Conservation (phyloP, 176 grass and related monocot species). For the Leersia perrieri region DNA sequence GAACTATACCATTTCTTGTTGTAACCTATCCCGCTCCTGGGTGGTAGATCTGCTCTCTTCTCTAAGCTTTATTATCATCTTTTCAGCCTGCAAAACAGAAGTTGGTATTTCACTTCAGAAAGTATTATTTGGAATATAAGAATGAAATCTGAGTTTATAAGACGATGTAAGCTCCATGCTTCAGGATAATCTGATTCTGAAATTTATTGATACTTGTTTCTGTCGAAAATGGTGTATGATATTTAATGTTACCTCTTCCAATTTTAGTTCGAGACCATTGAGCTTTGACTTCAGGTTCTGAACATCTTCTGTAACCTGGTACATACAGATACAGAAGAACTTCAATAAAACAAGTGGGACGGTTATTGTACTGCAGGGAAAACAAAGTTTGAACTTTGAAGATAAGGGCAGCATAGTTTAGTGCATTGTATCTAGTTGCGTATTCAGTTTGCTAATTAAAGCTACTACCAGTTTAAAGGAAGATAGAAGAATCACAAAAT, state of each 20-base stretch:
- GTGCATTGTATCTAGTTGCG: background rate
- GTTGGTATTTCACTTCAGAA: background rate
- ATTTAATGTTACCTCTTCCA: slow-evolving; percentile 69
- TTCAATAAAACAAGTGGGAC: slow-evolving; percentile 8
- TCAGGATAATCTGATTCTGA: background rate
- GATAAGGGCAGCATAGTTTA: background rate
- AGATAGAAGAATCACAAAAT: background rate
- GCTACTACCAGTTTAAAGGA: background rate
- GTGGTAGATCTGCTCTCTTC: slow-evolving; percentile 65
- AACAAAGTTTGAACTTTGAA: background rate
- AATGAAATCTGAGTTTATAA: background rate
- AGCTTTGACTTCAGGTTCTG: slow-evolving; percentile 87
- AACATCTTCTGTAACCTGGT: slow-evolving; percentile 87
- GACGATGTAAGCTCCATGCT: slow-evolving; percentile 17
- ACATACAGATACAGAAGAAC: slow-evolving; percentile 30
- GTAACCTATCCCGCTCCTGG: slow-evolving; percentile 71
- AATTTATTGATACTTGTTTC: background rate
- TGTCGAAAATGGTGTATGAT: slow-evolving; percentile 15
- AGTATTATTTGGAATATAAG: slow-evolving; percentile 1
- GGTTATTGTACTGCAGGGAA: background rate
- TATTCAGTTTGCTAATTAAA: background rate
- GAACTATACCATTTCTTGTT: slow-evolving; percentile 78
- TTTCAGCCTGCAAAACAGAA: slow-evolving; percentile 68
- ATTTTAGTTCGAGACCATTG: slow-evolving; percentile 74
- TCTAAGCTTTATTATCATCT: slow-evolving; percentile 69